Evolutionary conservation across 306 rosid genomes (phyloP).

Genomic region (Vicia sativa): DNA sequence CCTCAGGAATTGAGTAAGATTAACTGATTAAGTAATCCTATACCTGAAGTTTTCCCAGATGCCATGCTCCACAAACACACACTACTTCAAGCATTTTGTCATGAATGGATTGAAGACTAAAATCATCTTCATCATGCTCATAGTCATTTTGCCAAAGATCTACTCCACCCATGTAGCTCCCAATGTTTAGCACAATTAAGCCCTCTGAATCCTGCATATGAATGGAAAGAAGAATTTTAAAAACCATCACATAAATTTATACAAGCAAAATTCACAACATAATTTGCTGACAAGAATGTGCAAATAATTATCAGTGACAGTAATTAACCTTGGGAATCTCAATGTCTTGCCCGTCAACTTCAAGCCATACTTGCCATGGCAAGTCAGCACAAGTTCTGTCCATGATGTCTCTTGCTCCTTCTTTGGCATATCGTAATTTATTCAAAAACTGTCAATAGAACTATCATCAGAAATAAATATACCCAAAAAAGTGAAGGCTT

Average conservation of each 20-base stretch:
- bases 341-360: constrained; percentile 73
- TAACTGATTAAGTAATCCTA: constrained; percentile 18
- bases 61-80: constrained; percentile 83
- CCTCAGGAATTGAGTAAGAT: constrained; percentile 13
- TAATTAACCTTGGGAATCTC: constrained; percentile 69
- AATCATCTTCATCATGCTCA: constrained; percentile 68
- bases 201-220: constrained; percentile 67
- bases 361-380: constrained; percentile 91
- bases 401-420: constrained; percentile 86
- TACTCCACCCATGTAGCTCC: constrained; percentile 90
- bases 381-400: constrained; percentile 83
- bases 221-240: constrained; percentile 26
- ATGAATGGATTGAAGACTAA: constrained; percentile 64
- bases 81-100: constrained; percentile 76
- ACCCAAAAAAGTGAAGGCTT: constrained; percentile 29
- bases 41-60: constrained; percentile 85
- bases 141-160: constrained; percentile 80
- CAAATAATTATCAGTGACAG: constrained; percentile 20
- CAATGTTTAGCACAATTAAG: constrained; percentile 77
- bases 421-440: constrained; percentile 78
- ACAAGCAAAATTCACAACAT: constrained; percentile 17
- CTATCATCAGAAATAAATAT: constrained; percentile 34
- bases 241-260: constrained; percentile 26
- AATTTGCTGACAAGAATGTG: constrained; percentile 1
- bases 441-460: constrained; percentile 58